Evolutionary conservation across 2,329 filamentous ascomycete genomes (phyloP), one percentile per base, ranked within the genome.

Genomic region (Ophiobolus disseminans): DNA sequence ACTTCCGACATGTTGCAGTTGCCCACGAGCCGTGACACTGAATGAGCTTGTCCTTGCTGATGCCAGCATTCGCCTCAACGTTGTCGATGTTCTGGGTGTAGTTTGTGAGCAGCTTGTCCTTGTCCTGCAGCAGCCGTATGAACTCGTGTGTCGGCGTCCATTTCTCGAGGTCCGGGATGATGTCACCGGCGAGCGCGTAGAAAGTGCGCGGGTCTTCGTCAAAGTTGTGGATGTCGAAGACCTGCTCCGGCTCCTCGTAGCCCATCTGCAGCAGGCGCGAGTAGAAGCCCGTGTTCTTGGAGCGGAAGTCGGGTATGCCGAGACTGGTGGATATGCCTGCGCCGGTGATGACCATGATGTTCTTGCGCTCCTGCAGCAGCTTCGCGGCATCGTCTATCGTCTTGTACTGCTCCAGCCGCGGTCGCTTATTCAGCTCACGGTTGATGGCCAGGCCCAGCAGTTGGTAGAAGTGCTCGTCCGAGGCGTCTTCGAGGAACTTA

Each of bases 51-150:
- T 90, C 86, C 1, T 85, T 82, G 17, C 80, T 75, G 51, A 99
- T 90, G 17, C 94, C 94, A 0, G 93, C 93, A 65, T 89, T 86
- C 53, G 86, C 83, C 73, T 99, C 93, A 41, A 97, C 86, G 63
- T 97, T 97, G 78, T 99, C 94, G 66, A 99, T 97, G 73, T 99
- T 99, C 72, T 99, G 94, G 0, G 94, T 96, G 77, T 97, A 99
- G 76, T 97, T 97, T 32, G 92, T 97, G 50, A 97, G 83, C 5
- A 99, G 83, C 73, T 96, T 96, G 58, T 84, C 86, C 72, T 91
- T 89, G 60, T 93, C 83, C 73, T 99, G 90, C 26, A 99, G 82
- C 62, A 97, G 81, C 25, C 86, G 85, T 66, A 99, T 95, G 76
- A 99, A 99, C 43, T 88, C 87, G 78, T 99, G 94, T 0, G 94